Conservation (phyloP, 352 stramenopile species). For the Pythium folliculosum region DNA sequence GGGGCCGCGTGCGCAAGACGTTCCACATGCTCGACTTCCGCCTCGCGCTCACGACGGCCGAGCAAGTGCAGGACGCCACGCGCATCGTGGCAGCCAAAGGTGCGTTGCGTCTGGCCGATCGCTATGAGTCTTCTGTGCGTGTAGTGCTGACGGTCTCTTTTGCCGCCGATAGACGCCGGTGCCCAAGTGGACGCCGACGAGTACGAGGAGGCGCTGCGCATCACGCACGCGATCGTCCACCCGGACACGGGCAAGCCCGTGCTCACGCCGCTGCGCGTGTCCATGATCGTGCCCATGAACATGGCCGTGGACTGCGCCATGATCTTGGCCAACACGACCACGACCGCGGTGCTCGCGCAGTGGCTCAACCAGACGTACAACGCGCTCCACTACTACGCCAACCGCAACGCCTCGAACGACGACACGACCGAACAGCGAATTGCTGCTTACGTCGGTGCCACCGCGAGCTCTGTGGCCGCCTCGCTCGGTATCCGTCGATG, state of each 20-base stretch:
- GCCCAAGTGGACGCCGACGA: slow-evolving; percentile 37
- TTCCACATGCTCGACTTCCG: slow-evolving; percentile 85
- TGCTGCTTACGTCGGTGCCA: slow-evolving; percentile 72
- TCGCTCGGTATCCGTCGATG: slow-evolving; percentile 69
- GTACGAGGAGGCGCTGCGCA: slow-evolving; percentile 57
- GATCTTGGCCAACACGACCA: slow-evolving; percentile 69
- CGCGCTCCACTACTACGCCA: slow-evolving; percentile 89
- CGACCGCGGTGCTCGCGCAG: slow-evolving; percentile 73
- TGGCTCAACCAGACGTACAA: slow-evolving; percentile 92
- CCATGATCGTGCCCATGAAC: slow-evolving; percentile 89
- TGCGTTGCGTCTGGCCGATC: slow-evolving; percentile 6
- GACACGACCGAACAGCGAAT: slow-evolving; percentile 73
- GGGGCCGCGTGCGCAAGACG: slow-evolving; percentile 74
- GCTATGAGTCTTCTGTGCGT: no score
- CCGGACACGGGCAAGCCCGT: slow-evolving; percentile 70
- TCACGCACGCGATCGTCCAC: slow-evolving; percentile 75
- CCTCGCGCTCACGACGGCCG: slow-evolving; percentile 62
- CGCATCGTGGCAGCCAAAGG: slow-evolving; percentile 42
- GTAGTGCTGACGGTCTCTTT: not conserved
- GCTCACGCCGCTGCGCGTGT: slow-evolving; percentile 71
- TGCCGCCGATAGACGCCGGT: slow-evolving; percentile 32
- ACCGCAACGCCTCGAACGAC: slow-evolving; percentile 85
- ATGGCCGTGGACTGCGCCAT: slow-evolving; percentile 81
- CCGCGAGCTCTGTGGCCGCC: slow-evolving; percentile 69
- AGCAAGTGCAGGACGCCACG: slow-evolving; percentile 50